Percentiles rank a stretch among this genome's conserved stretches.
These are phyloP conservation scores for Scutellaria barbata DNA, from an alignment of 257 asterid species.

Conservation along the genomic window DNA sequence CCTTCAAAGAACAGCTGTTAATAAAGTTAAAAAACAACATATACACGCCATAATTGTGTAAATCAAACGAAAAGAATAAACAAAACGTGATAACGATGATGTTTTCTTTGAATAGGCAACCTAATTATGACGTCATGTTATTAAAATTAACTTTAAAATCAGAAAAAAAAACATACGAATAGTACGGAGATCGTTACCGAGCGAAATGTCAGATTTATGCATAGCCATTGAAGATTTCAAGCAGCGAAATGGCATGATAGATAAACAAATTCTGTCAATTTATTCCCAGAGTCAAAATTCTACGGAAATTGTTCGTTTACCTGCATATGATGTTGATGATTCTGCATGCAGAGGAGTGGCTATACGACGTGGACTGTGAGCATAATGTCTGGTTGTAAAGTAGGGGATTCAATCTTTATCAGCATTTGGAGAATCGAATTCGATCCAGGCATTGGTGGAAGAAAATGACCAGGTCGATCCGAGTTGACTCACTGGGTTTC, in stretches of 20 bases:
- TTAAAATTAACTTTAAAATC: neutral
- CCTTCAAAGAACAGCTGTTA: constrained; percentile 27
- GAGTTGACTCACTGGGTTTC: constrained; percentile 34
- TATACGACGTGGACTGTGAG: constrained; percentile 33
- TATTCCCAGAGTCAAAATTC: constrained; percentile 21
- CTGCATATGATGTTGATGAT: constrained; percentile 37
- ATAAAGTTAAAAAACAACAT: constrained; percentile 8
- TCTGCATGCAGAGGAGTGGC: constrained; percentile 27
- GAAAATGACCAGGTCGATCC: constrained; percentile 25
- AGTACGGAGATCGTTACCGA: constrained; percentile 56
- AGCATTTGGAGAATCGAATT: constrained; percentile 41
- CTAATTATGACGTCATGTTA: constrained; percentile 20
- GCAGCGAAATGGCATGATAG: constrained; percentile 43
- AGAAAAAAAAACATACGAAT: constrained; percentile 44
- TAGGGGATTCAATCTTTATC: constrained; percentile 29
- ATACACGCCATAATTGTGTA: constrained; percentile 41
- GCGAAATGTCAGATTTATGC: constrained; percentile 47
- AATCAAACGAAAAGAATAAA: constrained; percentile 46
- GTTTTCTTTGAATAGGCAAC: constrained; percentile 40
- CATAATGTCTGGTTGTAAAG: constrained; percentile 45
- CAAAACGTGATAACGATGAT: constrained; percentile 38
- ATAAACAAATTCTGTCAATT: neutral
- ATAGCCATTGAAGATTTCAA: constrained; percentile 37
- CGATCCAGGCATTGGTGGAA: constrained; percentile 36
- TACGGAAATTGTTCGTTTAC: constrained; percentile 25